A percentile compares a stretch with the other conserved stretches of the same genome.
phyloP scores from a whole-genome alignment of 257 asterid species.

The Paulownia fortunei region DNA sequence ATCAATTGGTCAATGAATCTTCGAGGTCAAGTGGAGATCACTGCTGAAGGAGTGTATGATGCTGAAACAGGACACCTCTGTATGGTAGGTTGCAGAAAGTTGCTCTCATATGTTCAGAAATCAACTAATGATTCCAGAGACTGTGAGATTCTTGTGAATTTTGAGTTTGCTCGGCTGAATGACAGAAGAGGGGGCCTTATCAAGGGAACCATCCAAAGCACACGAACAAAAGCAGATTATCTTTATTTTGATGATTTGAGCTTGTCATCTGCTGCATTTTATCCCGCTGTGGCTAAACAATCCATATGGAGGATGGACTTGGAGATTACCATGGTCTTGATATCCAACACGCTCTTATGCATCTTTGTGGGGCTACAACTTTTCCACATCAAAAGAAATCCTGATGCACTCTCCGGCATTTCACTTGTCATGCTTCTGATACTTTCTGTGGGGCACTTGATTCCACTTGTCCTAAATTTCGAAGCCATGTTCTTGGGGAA shows the following conservation, averaged over 20 bases:
- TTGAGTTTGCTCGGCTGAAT: slow-evolving; percentile 43
- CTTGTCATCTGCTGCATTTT: slow-evolving; percentile 38
- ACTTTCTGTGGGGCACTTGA: slow-evolving; percentile 58
- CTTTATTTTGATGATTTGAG: slow-evolving; percentile 48
- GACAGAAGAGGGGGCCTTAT: slow-evolving; percentile 18
- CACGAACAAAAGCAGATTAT: slow-evolving; percentile 37
- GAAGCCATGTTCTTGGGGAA: slow-evolving; percentile 45
- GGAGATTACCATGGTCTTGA: slow-evolving; percentile 55
- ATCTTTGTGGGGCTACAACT: slow-evolving; percentile 47
- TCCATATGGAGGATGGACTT: slow-evolving; percentile 68
- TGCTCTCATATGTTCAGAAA: not conserved
- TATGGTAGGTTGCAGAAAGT: slow-evolving; percentile 61
- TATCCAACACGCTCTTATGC: slow-evolving; percentile 55
- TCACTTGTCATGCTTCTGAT: slow-evolving; percentile 55
- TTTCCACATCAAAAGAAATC: slow-evolving; percentile 48
- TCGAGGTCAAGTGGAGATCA: slow-evolving; percentile 30
- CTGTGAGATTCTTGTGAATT: slow-evolving; percentile 51
- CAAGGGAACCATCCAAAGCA: slow-evolving; percentile 56
- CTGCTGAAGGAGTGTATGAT: slow-evolving; percentile 64
- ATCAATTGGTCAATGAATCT: slow-evolving; percentile 26
- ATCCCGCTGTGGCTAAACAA: slow-evolving; percentile 19
- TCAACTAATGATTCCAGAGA: slow-evolving; percentile 30
- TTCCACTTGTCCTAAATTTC: slow-evolving; percentile 57
- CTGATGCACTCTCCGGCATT: slow-evolving; percentile 41
- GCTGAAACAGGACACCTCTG: slow-evolving; percentile 56